Percentiles rank a stretch among this genome's conserved stretches.
Evolutionary conservation across 106 monocot genomes (phyloP).

Genomic region (Dendrobium huoshanense): DNA sequence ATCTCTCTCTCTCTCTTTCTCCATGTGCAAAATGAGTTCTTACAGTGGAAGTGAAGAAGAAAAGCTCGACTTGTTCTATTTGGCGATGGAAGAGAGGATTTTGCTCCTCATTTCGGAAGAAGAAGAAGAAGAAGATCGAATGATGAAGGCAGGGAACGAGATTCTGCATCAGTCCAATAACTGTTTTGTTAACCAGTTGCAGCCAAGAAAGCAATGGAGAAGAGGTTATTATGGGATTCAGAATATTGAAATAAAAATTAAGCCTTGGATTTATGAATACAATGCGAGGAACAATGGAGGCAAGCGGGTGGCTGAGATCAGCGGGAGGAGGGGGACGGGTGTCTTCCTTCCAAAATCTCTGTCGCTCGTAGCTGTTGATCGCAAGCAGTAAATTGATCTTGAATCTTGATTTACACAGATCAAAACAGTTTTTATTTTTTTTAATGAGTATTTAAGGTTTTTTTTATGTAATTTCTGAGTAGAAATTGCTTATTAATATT

Average conservation of each 20-base stretch:
- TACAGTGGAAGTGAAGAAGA: neutral
- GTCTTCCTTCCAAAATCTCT: neutral
- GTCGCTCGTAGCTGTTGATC: neutral
- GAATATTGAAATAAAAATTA: neutral
- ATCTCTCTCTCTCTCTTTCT: neutral
- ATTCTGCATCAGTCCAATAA: no score
- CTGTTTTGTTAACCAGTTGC: no score
- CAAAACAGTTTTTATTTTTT: no score
- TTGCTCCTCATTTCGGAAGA: neutral
- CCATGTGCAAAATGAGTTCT: neutral
- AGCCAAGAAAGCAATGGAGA: neutral
- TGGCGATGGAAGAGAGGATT: constrained; percentile 5
- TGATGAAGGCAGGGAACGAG: no score
- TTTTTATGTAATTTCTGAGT: no score
- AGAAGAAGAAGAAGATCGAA: neutral
- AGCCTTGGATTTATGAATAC: neutral
- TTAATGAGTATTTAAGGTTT: no score
- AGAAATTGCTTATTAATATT: no score
- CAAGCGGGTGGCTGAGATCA: neutral
- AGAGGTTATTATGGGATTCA: neutral
- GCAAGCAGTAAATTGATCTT: no score
- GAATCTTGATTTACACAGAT: no score
- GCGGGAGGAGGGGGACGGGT: constrained; percentile 2
- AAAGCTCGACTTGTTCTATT: neutral
- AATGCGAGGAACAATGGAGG: neutral